Conservation (phyloP, 345 rosid species). For the Linum lewisii region DNA sequence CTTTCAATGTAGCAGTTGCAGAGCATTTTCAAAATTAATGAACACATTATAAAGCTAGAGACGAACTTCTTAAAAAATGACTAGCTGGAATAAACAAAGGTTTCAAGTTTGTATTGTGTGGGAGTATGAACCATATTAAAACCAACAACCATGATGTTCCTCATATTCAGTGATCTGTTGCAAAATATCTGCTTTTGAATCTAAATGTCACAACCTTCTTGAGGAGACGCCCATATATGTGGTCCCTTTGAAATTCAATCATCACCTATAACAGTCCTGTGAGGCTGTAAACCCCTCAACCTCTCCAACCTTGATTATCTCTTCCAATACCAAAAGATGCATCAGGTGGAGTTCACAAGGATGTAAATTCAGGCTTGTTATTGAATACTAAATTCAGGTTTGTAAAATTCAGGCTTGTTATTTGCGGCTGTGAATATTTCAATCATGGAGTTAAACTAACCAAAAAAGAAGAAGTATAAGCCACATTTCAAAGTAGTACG, state of each 20-base stretch:
- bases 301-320: too few species aligned
- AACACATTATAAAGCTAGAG: background rate
- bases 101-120: conserved; percentile 92
- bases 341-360: too few species aligned
- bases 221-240: conserved; percentile 57
- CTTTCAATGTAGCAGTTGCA: conserved; percentile 69
- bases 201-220: conserved; percentile 45
- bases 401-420: too few species aligned
- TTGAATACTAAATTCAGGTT: too few species aligned
- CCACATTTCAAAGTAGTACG: too few species aligned
- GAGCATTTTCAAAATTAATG: conserved; percentile 8
- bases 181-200: conserved; percentile 78
- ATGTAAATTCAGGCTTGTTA: too few species aligned
- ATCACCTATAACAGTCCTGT: conserved; percentile 26
- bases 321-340: too few species aligned
- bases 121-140: conserved; percentile 98
- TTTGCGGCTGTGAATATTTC: too few species aligned
- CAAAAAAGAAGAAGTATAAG: too few species aligned
- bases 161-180: conserved; percentile 94
- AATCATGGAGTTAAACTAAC: too few species aligned
- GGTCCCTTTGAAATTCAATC: conserved; percentile 33
- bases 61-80: background rate
- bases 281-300: too few species aligned
- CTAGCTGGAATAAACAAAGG: conserved; percentile 37
- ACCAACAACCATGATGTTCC: conserved; percentile 78